A percentile compares a stretch with the other conserved stretches of the same genome.
Conservation (phyloP, 305 asterid genomes). For the Fraxinus angustifolia region DNA sequence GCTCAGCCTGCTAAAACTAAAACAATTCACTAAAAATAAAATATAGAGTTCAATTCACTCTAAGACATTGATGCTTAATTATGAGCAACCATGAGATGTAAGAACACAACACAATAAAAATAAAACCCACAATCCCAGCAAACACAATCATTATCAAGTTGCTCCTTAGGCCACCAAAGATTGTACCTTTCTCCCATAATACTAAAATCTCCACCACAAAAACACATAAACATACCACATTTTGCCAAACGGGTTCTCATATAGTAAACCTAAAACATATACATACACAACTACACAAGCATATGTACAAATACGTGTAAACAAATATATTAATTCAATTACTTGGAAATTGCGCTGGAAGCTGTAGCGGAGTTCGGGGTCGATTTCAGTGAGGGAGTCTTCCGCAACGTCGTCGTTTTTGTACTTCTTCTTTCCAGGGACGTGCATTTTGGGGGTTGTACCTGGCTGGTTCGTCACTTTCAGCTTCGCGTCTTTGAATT, state of each 20-base stretch:
- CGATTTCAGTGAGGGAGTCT: slow-evolving; percentile 63
- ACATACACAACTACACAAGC: background rate
- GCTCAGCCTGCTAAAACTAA: background rate
- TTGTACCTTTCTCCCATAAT: slow-evolving; percentile 11
- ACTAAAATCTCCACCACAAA: background rate
- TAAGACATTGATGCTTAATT: background rate
- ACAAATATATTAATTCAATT: background rate
- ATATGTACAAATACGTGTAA: background rate
- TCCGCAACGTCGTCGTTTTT: slow-evolving; percentile 35
- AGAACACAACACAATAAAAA: background rate
- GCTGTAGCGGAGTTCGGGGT: slow-evolving; percentile 89
- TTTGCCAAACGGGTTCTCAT: background rate
- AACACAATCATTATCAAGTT: slow-evolving; percentile 15
- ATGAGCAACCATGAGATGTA: background rate
- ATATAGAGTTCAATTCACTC: background rate
- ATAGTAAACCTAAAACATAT: background rate
- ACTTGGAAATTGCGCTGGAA: slow-evolving; percentile 96
- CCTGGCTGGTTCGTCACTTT: slow-evolving; percentile 87
- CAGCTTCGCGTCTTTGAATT: slow-evolving; percentile 70
- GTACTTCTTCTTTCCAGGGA: slow-evolving; percentile 58
- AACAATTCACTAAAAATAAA: background rate
- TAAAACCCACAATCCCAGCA: background rate
- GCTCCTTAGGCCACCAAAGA: slow-evolving; percentile 22
- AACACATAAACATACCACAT: background rate
- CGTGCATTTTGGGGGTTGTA: slow-evolving; percentile 75